A percentile compares a stretch with the other conserved stretches of the same genome.
Conservation (phyloP, 768 basidiomycete species). For the Termitomyces sp. region DNA sequence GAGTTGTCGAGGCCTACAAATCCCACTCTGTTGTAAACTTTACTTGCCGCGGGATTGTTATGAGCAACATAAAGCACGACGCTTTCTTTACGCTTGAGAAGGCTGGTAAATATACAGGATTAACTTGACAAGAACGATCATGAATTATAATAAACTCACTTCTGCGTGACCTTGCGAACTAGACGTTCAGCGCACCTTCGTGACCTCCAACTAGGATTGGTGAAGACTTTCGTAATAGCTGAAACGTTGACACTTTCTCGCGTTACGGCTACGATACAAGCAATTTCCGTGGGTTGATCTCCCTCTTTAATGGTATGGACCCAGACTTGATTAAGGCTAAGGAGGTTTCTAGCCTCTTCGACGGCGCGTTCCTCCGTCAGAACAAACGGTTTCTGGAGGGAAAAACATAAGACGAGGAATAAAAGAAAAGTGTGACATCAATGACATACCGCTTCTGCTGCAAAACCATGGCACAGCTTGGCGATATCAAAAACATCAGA, state of each 20-base stretch:
- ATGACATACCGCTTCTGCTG: conserved; percentile 5
- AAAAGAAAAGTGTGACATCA: not conserved
- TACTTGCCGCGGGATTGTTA: conserved; percentile 44
- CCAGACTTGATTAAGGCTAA: conserved; percentile 3
- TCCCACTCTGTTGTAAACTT: conserved; percentile 59
- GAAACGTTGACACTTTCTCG: conserved; percentile 48
- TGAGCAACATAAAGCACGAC: conserved; percentile 66
- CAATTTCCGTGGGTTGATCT: conserved; percentile 2
- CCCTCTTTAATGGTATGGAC: not conserved
- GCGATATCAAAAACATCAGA: conserved; percentile 2
- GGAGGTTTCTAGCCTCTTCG: conserved; percentile 2
- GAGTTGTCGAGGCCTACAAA: conserved; percentile 46
- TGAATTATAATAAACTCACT: conserved; percentile 29
- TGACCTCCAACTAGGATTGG: conserved; percentile 47
- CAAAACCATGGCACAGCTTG: conserved; percentile 7
- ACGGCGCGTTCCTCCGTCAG: conserved; percentile 2
- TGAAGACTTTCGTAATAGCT: conserved; percentile 71
- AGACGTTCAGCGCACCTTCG: conserved; percentile 57
- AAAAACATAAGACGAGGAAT: not conserved
- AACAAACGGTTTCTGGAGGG: conserved; percentile 3
- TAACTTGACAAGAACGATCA: not conserved
- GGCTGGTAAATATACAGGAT: conserved; percentile 16
- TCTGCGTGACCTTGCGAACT: conserved; percentile 47
- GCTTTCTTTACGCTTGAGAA: conserved; percentile 30
- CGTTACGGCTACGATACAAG: conserved; percentile 26